Conservation (phyloP, 2,329 filamentous ascomycete species). For the Diaporthe sp. region DNA sequence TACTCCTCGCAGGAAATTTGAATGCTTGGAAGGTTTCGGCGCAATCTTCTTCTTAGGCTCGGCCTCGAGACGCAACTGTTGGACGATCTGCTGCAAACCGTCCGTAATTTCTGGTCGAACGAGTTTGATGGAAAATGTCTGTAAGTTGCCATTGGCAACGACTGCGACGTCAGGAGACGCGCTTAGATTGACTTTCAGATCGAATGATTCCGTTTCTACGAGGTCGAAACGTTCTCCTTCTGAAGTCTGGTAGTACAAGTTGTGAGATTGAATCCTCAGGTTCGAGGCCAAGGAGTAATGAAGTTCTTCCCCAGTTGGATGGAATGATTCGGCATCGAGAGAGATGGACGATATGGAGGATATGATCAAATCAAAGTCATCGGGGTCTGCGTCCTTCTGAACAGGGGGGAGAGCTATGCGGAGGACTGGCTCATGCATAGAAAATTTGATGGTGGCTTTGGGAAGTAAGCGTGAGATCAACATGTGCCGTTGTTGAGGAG, state of each 20-base stretch:
- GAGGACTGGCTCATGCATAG: slow-evolving; percentile 95
- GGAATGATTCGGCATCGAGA: slow-evolving; percentile 94
- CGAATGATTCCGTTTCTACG: slow-evolving; percentile 87
- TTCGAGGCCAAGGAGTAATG: slow-evolving; percentile 90
- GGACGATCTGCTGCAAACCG: slow-evolving; percentile 90
- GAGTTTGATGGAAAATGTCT: slow-evolving; percentile 91
- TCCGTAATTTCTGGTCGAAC: slow-evolving; percentile 93
- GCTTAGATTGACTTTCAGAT: slow-evolving; percentile 86
- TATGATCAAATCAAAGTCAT: slow-evolving; percentile 95
- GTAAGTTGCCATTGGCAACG: slow-evolving; percentile 81
- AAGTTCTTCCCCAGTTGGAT: slow-evolving; percentile 84
- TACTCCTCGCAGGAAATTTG: slow-evolving; percentile 81
- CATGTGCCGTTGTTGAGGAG: slow-evolving; percentile 66
- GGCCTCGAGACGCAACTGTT: slow-evolving; percentile 81
- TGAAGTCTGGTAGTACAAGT: slow-evolving; percentile 94
- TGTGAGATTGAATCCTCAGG: slow-evolving; percentile 86
- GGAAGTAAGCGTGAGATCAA: slow-evolving; percentile 92
- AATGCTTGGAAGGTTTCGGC: slow-evolving; percentile 64
- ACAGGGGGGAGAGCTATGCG: slow-evolving; percentile 89
- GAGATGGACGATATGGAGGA: slow-evolving; percentile 95
- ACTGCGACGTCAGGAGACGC: slow-evolving; percentile 90
- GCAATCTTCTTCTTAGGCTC: slow-evolving; percentile 71
- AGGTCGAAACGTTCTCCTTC: slow-evolving; percentile 87
- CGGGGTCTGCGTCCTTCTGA: slow-evolving; percentile 72
- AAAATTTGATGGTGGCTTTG: slow-evolving; percentile 94